Evolutionary conservation across 208 protist species (phyloP), one percentile per base, ranked within the genome.

Genomic region (Acanthamoeba sp.): DNA sequence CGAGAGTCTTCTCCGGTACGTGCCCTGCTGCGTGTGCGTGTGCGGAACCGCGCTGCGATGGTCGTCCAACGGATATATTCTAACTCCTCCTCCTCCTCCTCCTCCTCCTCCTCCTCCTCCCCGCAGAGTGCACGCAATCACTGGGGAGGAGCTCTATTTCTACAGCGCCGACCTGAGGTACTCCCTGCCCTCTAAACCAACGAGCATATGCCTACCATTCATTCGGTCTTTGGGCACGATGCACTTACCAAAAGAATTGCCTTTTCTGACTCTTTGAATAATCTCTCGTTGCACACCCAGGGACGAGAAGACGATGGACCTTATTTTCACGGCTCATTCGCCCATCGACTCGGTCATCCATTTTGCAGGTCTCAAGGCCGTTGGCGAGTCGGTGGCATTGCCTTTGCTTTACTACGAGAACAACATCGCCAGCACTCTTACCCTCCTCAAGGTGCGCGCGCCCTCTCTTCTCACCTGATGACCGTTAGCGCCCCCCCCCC

Each of bases 371-470:
- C 94, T 97, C 3, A 99, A 99, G 95, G 97, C 98, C 48, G 99
- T 99, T 12, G 97, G 98, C 10, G 99, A 99, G 95, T 98, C 97
- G 84, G 97, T 98, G 45, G 62, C 64, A 36, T 96, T 99, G 73
- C 99, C 99, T 29, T 91, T 99, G 36, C 80, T 95, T 4, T 99
- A 99, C 96, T 99, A 99, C 96, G 96, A 99, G 55, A 99, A 99
- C 96, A 99, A 99, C 95, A 97, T 99, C 32, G 96, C 97, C 24
- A 98, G 98, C 29, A 99, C 98, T 59, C 78, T 99, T 38, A 95
- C 96, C 88, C 94, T 99, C 36, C 96, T 99, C 27, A 95, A 99
- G 94, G 96, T 97, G 24, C 99, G 99, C 98, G 95, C 94, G 10
- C 71, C 95, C 89, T 95, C 98, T 94, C 2, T n/a, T n/a, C n/a